These are phyloP conservation scores for Cystobasidium sp. DNA, from an alignment of 1,284 basidiomycete genomes.

Conservation along the genomic window DNA sequence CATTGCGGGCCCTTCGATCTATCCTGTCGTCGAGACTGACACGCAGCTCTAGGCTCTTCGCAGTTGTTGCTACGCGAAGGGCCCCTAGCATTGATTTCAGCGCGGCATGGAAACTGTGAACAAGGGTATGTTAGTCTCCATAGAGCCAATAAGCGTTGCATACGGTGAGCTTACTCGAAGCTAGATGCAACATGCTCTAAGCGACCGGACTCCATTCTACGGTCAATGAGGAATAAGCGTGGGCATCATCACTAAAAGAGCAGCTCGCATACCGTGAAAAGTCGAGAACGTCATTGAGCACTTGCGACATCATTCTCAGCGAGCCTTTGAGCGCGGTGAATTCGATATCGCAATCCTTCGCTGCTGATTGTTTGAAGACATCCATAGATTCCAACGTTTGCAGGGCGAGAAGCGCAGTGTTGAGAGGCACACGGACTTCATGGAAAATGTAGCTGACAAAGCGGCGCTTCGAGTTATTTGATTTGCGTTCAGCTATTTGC, in stretches of 20 bases:
- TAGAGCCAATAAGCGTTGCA: background rate
- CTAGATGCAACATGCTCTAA: conserved; percentile 69
- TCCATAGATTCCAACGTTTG: conserved; percentile 83
- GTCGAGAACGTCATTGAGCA: conserved; percentile 84
- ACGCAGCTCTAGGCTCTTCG: conserved; percentile 69
- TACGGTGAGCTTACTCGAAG: conserved; percentile 2
- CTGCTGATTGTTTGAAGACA: conserved; percentile 58
- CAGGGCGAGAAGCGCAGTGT: conserved; percentile 65
- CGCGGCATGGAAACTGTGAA: conserved; percentile 72
- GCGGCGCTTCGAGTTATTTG: conserved; percentile 74
- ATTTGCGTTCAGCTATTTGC: conserved; percentile 78
- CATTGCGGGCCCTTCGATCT: conserved; percentile 60
- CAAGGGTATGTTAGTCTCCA: conserved; percentile 62
- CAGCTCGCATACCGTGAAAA: conserved; percentile 49
- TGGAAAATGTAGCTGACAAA: conserved; percentile 80
- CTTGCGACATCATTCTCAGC: conserved; percentile 80
- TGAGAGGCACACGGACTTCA: conserved; percentile 64
- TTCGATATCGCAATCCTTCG: conserved; percentile 22
- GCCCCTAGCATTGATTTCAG: conserved; percentile 79
- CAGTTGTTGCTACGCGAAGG: conserved; percentile 72
- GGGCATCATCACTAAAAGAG: background rate
- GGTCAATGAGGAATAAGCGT: conserved; percentile 5
- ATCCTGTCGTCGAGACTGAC: conserved; percentile 74
- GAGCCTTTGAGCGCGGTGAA: conserved; percentile 57
- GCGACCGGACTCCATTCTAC: conserved; percentile 61